A percentile compares a stretch with the other conserved stretches of the same genome.
Conservation (phyloP, 352 stramenopile species). For the Phytophthora citricola region DNA sequence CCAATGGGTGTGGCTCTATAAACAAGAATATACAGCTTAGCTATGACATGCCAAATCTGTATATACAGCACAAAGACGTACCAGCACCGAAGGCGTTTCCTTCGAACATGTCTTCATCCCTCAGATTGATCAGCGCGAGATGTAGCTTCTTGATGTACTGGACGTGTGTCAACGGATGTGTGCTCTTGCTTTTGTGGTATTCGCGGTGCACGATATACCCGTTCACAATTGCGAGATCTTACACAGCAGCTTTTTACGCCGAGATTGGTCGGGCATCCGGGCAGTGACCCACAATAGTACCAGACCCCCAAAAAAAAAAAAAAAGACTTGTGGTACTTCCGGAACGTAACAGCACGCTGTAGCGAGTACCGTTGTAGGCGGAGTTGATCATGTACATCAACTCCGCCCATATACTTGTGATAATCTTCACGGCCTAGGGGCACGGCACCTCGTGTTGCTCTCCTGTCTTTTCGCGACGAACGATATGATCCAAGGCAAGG, state of each 20-base stretch:
- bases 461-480: not conserved
- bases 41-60: too few relatives aligned
- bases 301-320: constrained; percentile 10
- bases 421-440: constrained; percentile 8
- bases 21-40: too few relatives aligned
- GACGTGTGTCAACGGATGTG: constrained; percentile 4
- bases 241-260: constrained; percentile 10
- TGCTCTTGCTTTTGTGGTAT: not conserved
- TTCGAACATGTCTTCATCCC: too few relatives aligned
- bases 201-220: not conserved
- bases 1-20: too few relatives aligned
- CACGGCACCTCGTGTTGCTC: constrained; percentile 6
- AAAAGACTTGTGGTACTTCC: constrained; percentile 12
- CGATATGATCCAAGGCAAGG: not conserved
- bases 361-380: constrained; percentile 1
- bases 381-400: constrained; percentile 1
- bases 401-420: not conserved
- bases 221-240: constrained; percentile 10
- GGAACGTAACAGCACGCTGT: constrained; percentile 6
- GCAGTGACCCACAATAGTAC: constrained; percentile 31
- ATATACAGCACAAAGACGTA: constrained; percentile 2
- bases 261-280: constrained; percentile 33
- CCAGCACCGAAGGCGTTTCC: too few relatives aligned
- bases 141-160: not conserved
- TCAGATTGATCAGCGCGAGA: not conserved